A percentile compares a stretch with the other conserved stretches of the same genome.
Evolutionary conservation across 2,329 filamentous ascomycete genomes (phyloP).

Genomic region (Fusarium sp.): DNA sequence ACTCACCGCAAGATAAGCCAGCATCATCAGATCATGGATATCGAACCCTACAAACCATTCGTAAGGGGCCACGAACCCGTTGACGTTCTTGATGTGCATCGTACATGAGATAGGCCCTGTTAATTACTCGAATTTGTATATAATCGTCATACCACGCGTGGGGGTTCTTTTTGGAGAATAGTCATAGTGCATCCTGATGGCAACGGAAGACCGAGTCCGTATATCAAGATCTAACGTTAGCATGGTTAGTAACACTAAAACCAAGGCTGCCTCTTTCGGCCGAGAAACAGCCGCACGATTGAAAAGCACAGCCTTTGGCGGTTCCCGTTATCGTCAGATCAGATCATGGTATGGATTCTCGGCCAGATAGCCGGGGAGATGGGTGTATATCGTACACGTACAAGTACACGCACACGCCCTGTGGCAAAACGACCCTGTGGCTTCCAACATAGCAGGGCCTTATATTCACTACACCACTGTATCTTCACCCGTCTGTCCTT

Average conservation of each 20-base stretch:
- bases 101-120: conserved; percentile 1
- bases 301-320: neutral
- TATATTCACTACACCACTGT: neutral
- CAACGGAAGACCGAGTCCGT: conserved; percentile 34
- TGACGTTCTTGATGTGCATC: conserved; percentile 6
- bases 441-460: conserved; percentile 16
- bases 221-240: conserved; percentile 25
- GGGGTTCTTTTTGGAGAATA: neutral
- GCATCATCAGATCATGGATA: conserved; percentile 28
- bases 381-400: conserved; percentile 8
- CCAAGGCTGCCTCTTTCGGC: conserved; percentile 12
- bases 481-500: conserved; percentile 9
- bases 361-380: conserved; percentile 32
- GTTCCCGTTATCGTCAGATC: conserved; percentile 28
- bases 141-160: conserved; percentile 12
- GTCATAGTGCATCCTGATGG: conserved; percentile 1
- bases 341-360: conserved; percentile 37
- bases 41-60: conserved; percentile 11
- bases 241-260: too few species aligned
- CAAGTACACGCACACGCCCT: neutral
- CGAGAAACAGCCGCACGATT: conserved; percentile 36
- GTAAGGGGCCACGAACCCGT: conserved; percentile 9
- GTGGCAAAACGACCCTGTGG: conserved; percentile 5
- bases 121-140: neutral
- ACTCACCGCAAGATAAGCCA: conserved; percentile 37